Evolutionary conservation across 441 rosid genomes (phyloP), one percentile per base, ranked within the genome.

Genomic region (Macaranga tanarius): DNA sequence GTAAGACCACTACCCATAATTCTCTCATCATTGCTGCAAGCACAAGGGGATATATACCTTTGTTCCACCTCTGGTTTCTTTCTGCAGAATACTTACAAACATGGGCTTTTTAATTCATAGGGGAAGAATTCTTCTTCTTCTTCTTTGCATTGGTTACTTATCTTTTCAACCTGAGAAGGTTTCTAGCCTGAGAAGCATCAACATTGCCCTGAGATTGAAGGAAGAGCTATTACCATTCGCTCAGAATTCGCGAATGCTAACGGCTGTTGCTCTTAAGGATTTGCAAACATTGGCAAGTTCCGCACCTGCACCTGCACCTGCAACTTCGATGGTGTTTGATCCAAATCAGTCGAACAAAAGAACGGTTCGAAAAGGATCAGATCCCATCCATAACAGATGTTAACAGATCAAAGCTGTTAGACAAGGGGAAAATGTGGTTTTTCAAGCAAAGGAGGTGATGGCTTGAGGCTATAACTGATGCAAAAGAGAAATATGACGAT

Each of bases 361-460:
- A 84, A 79, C 79, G 67, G 85, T 92, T 80, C 76, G 84, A 26
- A 84, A 78, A 84, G 97, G 98, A 74, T 92, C 97, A 0, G 90
- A 93, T 76, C 97, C 97, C 44, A 93, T 92, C 64, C 98, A 93
- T 87, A 88, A 93, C 88, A 89, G 80, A 80, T 83, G 91, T 76
- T 88, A 77, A 87, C 60, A 69, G 52, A 65, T 62, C 73, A 66
- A 76, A 70, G 55, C 61, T 56, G 74, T 48, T 11, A 59, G 34
- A 63, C 31, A 15, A 11, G 48, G n/a, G 15, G 19, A 42, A 31
- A 58, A 57, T 47, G 45, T 67, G 47, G 34, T 45, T 50, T 77
- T 76, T 64, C 51, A 57, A 73, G 79, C 77, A 65, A 69, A 69
- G 79, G 66, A 83, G 61, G 74, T 72, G 52, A 71, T 47, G 71